Conservation (phyloP, 177 flowering plant genomes). For the Vitis hybrid region DNA sequence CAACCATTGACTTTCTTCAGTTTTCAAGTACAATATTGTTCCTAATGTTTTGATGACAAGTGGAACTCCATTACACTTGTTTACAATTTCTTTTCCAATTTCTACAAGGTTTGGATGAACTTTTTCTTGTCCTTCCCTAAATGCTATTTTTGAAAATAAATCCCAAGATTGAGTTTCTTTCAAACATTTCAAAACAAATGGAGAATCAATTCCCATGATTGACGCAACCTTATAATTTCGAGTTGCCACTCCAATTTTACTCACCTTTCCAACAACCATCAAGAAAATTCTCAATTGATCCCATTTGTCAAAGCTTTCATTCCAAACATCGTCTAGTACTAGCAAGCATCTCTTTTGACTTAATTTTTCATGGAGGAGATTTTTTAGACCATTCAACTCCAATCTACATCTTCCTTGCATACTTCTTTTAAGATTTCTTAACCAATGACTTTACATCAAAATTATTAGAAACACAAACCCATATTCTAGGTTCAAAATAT, state of each 20-base stretch:
- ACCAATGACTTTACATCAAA: not conserved
- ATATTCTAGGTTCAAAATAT: not conserved
- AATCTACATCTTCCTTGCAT: not conserved
- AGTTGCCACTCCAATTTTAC: not conserved
- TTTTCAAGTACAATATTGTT: not conserved
- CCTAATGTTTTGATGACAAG: not conserved
- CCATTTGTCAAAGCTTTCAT: not conserved
- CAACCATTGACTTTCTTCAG: not conserved
- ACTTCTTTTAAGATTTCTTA: not conserved
- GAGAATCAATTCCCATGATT: not conserved
- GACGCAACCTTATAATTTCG: not conserved
- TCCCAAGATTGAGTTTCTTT: rapidly evolving
- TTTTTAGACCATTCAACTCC: not conserved
- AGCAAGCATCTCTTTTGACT: not conserved
- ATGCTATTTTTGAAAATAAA: not conserved
- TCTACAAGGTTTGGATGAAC: not conserved
- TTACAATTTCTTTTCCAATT: not conserved
- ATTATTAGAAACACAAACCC: not conserved
- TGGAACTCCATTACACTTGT: not conserved
- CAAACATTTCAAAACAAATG: not conserved
- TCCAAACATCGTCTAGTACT: not conserved
- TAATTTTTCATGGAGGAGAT: not conserved
- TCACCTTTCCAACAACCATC: not conserved
- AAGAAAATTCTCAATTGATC: not conserved
- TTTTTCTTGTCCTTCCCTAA: not conserved